Conservation (phyloP, 1,284 basidiomycete species). For the Ganoderma lucidum region DNA sequence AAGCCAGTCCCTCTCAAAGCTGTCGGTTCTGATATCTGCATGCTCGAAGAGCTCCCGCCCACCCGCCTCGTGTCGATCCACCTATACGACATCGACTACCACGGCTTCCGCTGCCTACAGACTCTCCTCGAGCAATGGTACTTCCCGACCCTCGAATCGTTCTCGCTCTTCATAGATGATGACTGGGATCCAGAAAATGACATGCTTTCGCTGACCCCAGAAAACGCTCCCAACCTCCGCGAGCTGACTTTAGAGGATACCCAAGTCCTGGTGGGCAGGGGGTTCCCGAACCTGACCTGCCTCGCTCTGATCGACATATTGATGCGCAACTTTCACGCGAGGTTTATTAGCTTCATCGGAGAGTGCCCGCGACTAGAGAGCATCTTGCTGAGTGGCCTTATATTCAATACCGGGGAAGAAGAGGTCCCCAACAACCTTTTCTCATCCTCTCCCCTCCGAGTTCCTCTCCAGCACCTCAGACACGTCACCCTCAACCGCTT, state of each 20-base stretch:
- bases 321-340: background rate
- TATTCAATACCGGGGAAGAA: background rate
- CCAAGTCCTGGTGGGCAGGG: background rate
- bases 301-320: background rate
- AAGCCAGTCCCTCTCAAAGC: background rate
- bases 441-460: background rate
- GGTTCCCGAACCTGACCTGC: slow-evolving; percentile 8
- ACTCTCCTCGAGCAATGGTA: background rate
- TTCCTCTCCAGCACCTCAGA: background rate
- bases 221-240: background rate
- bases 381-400: background rate
- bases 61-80: background rate
- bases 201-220: background rate
- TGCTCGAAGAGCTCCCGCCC: background rate
- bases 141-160: background rate
- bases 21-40: background rate
- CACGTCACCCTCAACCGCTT: slow-evolving; percentile 8
- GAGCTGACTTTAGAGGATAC: background rate
- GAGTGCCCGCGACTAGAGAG: slow-evolving; percentile 13
- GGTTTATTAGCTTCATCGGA: background rate
- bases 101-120: background rate
- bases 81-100: background rate
- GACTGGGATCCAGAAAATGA: background rate
- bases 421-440: background rate
- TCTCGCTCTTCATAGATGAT: background rate